phyloP scores from a whole-genome alignment of 2,329 filamentous ascomycete genomes.

The Aspergillus viridinutans region DNA sequence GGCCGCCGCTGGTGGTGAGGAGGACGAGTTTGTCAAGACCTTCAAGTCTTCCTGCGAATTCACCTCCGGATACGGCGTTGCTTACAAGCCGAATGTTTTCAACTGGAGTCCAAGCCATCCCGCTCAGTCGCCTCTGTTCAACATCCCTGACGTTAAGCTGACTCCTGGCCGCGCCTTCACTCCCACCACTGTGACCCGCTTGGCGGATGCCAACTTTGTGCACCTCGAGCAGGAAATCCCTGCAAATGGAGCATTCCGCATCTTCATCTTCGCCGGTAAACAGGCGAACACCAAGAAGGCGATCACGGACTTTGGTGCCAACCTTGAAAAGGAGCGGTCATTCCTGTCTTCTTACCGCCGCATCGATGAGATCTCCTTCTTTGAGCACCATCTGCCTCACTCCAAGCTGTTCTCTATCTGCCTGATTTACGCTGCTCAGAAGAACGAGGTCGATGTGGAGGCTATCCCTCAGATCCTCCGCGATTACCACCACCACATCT shows the following conservation, averaged over 20 bases:
- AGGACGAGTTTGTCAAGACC: conserved; percentile 76
- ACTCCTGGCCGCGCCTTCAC: conserved; percentile 71
- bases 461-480: conserved; percentile 67
- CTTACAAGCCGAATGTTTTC: conserved; percentile 74
- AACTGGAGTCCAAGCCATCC: conserved; percentile 77
- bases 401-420: conserved; percentile 75
- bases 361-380: conserved; percentile 61
- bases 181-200: conserved; percentile 76
- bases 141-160: conserved; percentile 62
- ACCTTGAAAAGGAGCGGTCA: conserved; percentile 61
- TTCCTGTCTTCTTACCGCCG: conserved; percentile 68
- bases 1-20: conserved; percentile 24
- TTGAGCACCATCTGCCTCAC: conserved; percentile 82
- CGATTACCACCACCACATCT: conserved; percentile 76
- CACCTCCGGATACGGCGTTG: conserved; percentile 86
- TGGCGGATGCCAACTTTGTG: conserved; percentile 83
- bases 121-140: conserved; percentile 66
- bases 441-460: conserved; percentile 67
- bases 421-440: conserved; percentile 66
- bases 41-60: conserved; percentile 93
- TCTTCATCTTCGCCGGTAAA: conserved; percentile 80
- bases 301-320: conserved; percentile 64
- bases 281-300: conserved; percentile 58
- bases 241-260: conserved; percentile 79
- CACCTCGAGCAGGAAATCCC: conserved; percentile 88